Percentiles rank a stretch among this genome's conserved stretches.
These are phyloP conservation scores for Tolypocladium capitatum DNA, from an alignment of 2,329 filamentous ascomycete species.

Conservation along the genomic window DNA sequence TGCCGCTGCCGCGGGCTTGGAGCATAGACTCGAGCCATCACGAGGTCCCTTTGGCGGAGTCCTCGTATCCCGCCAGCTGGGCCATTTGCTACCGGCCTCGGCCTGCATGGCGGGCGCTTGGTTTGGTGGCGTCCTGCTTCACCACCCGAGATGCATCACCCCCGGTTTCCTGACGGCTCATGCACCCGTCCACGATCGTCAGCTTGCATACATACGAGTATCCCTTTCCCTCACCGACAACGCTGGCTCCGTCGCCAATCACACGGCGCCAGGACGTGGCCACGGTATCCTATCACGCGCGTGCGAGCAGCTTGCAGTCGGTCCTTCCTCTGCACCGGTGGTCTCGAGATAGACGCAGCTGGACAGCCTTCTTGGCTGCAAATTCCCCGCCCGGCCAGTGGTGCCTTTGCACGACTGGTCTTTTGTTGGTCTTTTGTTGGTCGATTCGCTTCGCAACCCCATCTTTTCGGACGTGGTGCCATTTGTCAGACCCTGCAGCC, in stretches of 20 bases:
- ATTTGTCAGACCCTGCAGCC: too few species aligned
- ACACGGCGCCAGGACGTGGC: not conserved
- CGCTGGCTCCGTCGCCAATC: not conserved
- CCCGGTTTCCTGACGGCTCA: not conserved
- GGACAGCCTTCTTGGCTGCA: not conserved
- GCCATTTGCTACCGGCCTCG: too few species aligned
- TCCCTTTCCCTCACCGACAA: not conserved
- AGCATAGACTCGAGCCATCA: not conserved
- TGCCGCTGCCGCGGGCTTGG: too few species aligned
- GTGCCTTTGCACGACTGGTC: too few species aligned
- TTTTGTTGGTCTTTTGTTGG: too few species aligned
- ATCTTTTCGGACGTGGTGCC: too few species aligned
- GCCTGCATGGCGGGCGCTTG: too few species aligned
- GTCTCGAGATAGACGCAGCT: not conserved
- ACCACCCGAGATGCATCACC: too few species aligned
- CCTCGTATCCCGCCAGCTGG: not conserved
- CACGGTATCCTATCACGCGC: not conserved
- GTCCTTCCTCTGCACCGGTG: not conserved
- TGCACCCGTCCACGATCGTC: not conserved
- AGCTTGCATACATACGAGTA: too few species aligned
- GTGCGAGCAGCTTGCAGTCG: not conserved
- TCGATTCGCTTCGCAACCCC: too few species aligned
- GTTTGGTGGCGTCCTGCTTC: not conserved
- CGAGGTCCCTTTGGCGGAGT: not conserved
- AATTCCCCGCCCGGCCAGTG: not conserved